Evolutionary conservation across 2,329 filamentous ascomycete species (phyloP).

Genomic region (Fonsecaea pugnacius): DNA sequence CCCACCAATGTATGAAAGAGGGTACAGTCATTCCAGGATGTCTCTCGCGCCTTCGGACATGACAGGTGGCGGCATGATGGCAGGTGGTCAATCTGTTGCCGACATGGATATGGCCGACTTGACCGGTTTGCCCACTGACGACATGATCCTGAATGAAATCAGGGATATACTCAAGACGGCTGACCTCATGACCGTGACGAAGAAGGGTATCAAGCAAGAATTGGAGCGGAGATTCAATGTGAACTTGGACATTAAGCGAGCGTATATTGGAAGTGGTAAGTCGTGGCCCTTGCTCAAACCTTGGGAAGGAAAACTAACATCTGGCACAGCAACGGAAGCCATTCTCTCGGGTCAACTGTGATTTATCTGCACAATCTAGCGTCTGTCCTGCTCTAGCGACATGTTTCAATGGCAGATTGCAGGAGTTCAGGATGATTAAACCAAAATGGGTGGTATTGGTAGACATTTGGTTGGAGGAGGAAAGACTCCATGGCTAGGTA

Average conservation of each 20-base stretch:
- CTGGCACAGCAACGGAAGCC: constrained; percentile 71
- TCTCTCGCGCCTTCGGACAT: constrained; percentile 78
- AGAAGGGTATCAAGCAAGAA: constrained; percentile 96
- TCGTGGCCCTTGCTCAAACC: constrained; percentile 36
- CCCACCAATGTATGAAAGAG: constrained; percentile 45
- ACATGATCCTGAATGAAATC: constrained; percentile 89
- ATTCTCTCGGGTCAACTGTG: constrained; percentile 76
- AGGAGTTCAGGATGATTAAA: not conserved
- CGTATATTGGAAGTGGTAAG: constrained; percentile 92
- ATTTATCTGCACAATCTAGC: constrained; percentile 27
- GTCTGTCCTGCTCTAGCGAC: not conserved
- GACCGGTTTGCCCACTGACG: constrained; percentile 78
- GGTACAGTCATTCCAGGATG: constrained; percentile 67
- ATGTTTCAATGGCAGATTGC: constrained; percentile 1
- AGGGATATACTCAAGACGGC: constrained; percentile 88
- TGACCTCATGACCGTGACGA: constrained; percentile 96
- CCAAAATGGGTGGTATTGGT: constrained; percentile 5
- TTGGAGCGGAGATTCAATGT: constrained; percentile 89
- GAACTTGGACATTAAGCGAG: constrained; percentile 80
- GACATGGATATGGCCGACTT: constrained; percentile 78
- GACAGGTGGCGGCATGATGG: constrained; percentile 70
- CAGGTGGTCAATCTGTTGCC: constrained; percentile 63
- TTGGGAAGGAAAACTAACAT: constrained; percentile 39
- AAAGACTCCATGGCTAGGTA: not conserved
- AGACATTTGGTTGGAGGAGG: not conserved